Evolutionary conservation across 805 yeast species (phyloP), one percentile per base, ranked within the genome.

Genomic region (Huiozyma naganishii): DNA sequence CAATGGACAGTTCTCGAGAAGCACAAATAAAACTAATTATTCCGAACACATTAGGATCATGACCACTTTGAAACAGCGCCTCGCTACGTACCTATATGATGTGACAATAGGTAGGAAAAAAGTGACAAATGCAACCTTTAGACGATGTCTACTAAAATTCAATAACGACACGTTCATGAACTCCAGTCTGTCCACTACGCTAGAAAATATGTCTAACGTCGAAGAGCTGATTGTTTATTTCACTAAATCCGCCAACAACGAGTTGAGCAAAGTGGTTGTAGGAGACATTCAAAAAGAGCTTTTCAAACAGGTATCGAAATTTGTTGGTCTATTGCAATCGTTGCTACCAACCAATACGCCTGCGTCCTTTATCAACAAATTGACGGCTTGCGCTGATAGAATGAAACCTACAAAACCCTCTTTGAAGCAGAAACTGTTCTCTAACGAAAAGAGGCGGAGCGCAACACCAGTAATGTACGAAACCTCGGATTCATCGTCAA

Each of bases 81-180:
- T 79, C 35, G 76, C 73, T 54, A 56, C 54, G 5, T 58, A 62
- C 29, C 62, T 78, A 42, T 64, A 68, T 42, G 50, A 59, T 12
- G 66, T 79, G 1, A 76, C 81, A 23, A 64, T 76, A 64, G 68
- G 70, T 28, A 58, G 65, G 45, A 56, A 52, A 34, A 61, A 54
- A 11, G 46, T 58, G 7, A 44, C 56, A 27, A 54, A 65, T 36
- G 77, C 74, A 41, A 77, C 72, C 5, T 61, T 71, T 44, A 70
- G 80, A 9, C 67, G 83, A 47, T 72, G 80, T 41, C 67, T 80
- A 39, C 59, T 83, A 27, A 73, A 83, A 27, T 70, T 81, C 45
- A 82, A 83, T 57, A 79, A 78, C 44, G 80, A 77, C 38, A 52
- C 78, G 36, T 57, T 52, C 29, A 62, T 80, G 33, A 73, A 71